Percentiles rank a stretch among this genome's conserved stretches.
phyloP scores from a whole-genome alignment of 306 rosid species.

The Amphicarpaea edgeworthii region DNA sequence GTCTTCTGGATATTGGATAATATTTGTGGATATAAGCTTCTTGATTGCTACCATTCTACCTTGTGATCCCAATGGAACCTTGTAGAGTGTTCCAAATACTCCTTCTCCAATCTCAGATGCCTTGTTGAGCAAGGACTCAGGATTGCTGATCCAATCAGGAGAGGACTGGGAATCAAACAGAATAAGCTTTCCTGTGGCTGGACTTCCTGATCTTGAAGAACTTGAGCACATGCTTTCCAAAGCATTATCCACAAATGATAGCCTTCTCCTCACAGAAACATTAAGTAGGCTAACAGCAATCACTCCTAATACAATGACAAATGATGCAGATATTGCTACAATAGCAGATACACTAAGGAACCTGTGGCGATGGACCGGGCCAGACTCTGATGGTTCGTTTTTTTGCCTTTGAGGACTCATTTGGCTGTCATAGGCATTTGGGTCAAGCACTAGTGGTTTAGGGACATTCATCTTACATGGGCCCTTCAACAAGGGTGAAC shows the following conservation, averaged over 20 bases:
- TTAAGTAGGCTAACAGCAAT: constrained; percentile 73
- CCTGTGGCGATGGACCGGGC: constrained; percentile 53
- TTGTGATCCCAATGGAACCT: constrained; percentile 70
- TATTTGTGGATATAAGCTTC: constrained; percentile 70
- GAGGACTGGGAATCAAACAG: constrained; percentile 69
- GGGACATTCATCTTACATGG: constrained; percentile 91
- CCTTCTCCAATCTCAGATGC: constrained; percentile 88
- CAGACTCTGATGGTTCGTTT: constrained; percentile 44
- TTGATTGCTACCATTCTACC: constrained; percentile 77
- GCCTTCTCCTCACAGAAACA: constrained; percentile 74
- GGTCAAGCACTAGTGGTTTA: constrained; percentile 93
- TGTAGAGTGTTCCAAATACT: constrained; percentile 89
- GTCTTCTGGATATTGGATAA: constrained; percentile 72
- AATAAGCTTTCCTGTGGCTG: constrained; percentile 76
- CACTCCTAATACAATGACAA: constrained; percentile 73
- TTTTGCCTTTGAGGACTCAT: constrained; percentile 55
- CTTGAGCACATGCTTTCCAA: constrained; percentile 92
- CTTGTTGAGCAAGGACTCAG: constrained; percentile 73
- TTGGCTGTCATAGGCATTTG: constrained; percentile 70
- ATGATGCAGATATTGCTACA: constrained; percentile 80
- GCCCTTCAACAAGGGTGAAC: constrained; percentile 85
- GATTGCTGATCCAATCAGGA: constrained; percentile 54
- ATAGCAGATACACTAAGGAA: constrained; percentile 87
- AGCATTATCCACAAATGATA: constrained; percentile 73
- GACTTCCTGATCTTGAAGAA: constrained; percentile 73